These are phyloP conservation scores for Fusarium cyanostomum DNA, from an alignment of 2,329 filamentous ascomycete genomes.

Conservation along the genomic window DNA sequence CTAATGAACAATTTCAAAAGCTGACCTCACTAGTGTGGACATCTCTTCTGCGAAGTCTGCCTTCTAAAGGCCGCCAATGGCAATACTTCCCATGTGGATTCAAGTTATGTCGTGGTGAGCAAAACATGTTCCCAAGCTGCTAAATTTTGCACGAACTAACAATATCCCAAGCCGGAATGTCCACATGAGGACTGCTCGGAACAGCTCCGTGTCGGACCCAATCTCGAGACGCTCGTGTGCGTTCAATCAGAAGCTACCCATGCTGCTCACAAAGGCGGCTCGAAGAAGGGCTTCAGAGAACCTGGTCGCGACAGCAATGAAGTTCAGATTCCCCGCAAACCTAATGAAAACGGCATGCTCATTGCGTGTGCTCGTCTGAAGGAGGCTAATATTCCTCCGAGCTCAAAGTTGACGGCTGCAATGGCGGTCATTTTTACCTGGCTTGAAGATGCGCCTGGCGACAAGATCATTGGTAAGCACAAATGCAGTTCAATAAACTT, in stretches of 20 bases:
- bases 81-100: too few species aligned
- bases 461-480: conserved; percentile 53
- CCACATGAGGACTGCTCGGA: accelerated
- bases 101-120: accelerated
- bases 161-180: conserved; percentile 10
- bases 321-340: conserved; percentile 7
- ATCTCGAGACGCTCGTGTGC: too few species aligned
- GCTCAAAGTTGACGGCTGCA: conserved; percentile 47
- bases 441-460: conserved; percentile 43
- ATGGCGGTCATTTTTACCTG: conserved; percentile 48
- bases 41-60: conserved; percentile 46
- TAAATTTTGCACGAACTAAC: too few species aligned
- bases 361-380: too few species aligned
- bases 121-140: too few species aligned
- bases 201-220: too few species aligned
- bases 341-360: conserved; percentile 34
- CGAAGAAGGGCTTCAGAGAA: conserved; percentile 3
- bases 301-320: conserved; percentile 41
- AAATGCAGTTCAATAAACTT: accelerated
- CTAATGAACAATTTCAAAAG: neutral
- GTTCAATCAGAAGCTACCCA: too few species aligned
- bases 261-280: too few species aligned
- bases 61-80: neutral
- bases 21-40: conserved; percentile 45
- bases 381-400: conserved; percentile 36